phyloP scores from a whole-genome alignment of 192 early-diverging fungal genomes.

The Backusella westeae region DNA sequence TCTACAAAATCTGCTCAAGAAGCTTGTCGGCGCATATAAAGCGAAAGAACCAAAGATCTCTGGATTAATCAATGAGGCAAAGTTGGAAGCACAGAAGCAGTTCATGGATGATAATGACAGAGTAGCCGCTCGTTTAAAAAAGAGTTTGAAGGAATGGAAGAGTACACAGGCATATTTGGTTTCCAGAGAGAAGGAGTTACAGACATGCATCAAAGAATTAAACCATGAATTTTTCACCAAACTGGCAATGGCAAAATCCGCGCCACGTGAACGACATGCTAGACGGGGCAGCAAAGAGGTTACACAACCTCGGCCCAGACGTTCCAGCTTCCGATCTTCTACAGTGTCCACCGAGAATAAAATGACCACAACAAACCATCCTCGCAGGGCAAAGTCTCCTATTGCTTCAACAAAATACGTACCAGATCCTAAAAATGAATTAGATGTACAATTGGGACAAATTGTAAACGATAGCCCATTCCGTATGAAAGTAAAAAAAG shows the following conservation, averaged over 20 bases:
- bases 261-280: neutral
- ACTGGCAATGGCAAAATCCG: constrained; percentile 25
- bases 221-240: constrained; percentile 36
- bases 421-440: constrained; percentile 47
- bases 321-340: constrained; percentile 11
- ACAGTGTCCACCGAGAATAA: constrained; percentile 17
- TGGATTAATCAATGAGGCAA: constrained; percentile 2
- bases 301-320: neutral
- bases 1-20: constrained; percentile 26
- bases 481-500: constrained; percentile 43
- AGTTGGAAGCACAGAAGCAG: constrained; percentile 24
- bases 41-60: constrained; percentile 11
- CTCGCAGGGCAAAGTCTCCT: constrained; percentile 16
- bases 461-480: constrained; percentile 58
- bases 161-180: constrained; percentile 34
- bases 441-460: constrained; percentile 56
- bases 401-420: neutral
- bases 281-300: neutral
- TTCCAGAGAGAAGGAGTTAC: constrained; percentile 45
- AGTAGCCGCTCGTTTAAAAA: constrained; percentile 42
- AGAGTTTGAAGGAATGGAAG: constrained; percentile 44
- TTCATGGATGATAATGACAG: constrained; percentile 27
- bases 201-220: constrained; percentile 29
- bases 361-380: neutral
- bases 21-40: constrained; percentile 17